Percentiles rank a stretch among this genome's conserved stretches.
phyloP scores from a whole-genome alignment of 2,329 filamentous ascomycete species.

The Seiridium unicorne region DNA sequence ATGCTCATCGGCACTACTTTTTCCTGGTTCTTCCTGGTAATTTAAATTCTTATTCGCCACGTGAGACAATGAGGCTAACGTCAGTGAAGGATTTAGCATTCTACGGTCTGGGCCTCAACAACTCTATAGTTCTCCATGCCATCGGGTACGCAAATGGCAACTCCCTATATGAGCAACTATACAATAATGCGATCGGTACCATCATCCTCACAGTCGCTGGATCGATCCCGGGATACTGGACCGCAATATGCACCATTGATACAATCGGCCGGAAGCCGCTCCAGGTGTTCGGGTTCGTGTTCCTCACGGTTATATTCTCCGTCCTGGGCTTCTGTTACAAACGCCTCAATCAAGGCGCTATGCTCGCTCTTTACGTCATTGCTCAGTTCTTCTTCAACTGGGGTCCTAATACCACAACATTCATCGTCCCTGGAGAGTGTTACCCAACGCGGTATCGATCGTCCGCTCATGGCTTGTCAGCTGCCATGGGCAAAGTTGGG shows the following conservation, averaged over 20 bases:
- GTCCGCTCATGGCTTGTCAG: constrained; percentile 63
- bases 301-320: constrained; percentile 61
- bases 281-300: constrained; percentile 61
- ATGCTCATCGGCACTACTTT: constrained; percentile 73
- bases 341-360: constrained; percentile 41
- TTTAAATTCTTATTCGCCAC: no score
- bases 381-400: constrained; percentile 68
- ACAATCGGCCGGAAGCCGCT: constrained; percentile 76
- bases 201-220: constrained; percentile 76
- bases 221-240: constrained; percentile 78
- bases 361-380: constrained; percentile 62
- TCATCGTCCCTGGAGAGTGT: constrained; percentile 63
- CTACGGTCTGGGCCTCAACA: constrained; percentile 75
- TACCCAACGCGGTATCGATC: constrained; percentile 64
- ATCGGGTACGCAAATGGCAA: constrained; percentile 68
- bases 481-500: constrained; percentile 66
- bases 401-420: constrained; percentile 65
- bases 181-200: constrained; percentile 73
- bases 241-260: constrained; percentile 71
- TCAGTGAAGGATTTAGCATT: constrained; percentile 58
- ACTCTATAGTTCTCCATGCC: constrained; percentile 65
- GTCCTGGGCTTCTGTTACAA: constrained; percentile 61
- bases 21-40: constrained; percentile 75
- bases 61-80: no score
- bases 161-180: constrained; percentile 66